Base-by-base conservation (phyloP, 1,139 yeast species). In the Scheffersomyces segobiensis region DNA sequence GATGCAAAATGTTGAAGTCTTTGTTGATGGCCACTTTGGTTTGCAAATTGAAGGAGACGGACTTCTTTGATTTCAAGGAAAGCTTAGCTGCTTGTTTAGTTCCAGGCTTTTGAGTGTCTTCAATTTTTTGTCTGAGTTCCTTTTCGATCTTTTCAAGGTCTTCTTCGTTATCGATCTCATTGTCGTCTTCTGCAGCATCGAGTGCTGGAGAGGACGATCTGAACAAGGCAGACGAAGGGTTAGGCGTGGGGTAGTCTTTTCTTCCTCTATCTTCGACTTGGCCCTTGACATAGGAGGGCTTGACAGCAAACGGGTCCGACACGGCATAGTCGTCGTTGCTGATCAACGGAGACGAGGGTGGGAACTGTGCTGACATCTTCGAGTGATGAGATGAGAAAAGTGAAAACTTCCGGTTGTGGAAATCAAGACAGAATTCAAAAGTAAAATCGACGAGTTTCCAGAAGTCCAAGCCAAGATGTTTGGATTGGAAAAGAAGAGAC, bases 261-360 rank as follows among this genome's bases (percentile, higher is more conserved):
- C 74, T 66, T 8, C 76, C 76, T 54, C 77, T 64, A n/a, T 53
- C 52, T 20, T 49, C 55, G 18, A 53, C 57, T 2, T 56, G 59
- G 21, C 54, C 57, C 24, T 48, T 48, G 51, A 52, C 26, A 50
- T 47, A 42, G 50, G 57, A 50, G 12, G 54, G 47, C 52, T 62
- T 64, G 26, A 59, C 54, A 6, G 66, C 60, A 56, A 71, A 68
- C 7, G 75, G 73, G 46, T 73, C 76, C 49, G 65, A 65, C 19
- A 55, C 59, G 21, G 62, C 67, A 50, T 65, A 65, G 52, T 67
- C 70, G 32, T 62, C 69, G 50, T 63, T 68, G 57, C 75, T 76
- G 56, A 79, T 69, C 59, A 85, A 78, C 1, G 91, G 90, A 42
- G 90, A 87, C 32, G 90, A 86, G 21, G 91, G 91, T 14, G 89